Conservation (phyloP, 139 green algal species). For the Micractinium conductrix region DNA sequence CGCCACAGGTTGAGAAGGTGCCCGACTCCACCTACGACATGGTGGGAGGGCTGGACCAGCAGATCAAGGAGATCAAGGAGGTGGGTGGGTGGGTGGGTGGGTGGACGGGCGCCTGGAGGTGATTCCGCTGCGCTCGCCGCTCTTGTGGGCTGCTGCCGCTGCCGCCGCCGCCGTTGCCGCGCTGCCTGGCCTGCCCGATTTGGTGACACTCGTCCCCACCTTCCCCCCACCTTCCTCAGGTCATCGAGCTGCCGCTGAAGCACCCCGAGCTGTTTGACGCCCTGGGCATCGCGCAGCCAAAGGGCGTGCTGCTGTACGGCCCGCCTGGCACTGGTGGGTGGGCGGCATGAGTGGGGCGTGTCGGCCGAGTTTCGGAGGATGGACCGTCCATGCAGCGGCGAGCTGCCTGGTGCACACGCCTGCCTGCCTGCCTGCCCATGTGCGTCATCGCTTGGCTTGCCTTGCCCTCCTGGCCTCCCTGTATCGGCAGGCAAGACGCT, state of each 20-base stretch:
- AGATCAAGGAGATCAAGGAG: slow-evolving; percentile 99
- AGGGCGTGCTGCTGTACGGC: slow-evolving; percentile 94
- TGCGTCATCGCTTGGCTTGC: too few relatives aligned
- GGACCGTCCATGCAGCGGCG: too few relatives aligned
- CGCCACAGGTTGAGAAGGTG: slow-evolving; percentile 94
- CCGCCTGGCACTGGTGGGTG: slow-evolving; percentile 88
- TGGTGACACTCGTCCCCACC: too few relatives aligned
- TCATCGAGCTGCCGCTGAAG: slow-evolving; percentile 99
- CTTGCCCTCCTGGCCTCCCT: neutral
- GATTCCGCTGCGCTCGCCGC: neutral
- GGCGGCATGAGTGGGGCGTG: too few relatives aligned
- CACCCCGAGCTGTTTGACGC: slow-evolving; percentile 99
- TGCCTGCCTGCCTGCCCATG: too few relatives aligned
- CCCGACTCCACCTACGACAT: slow-evolving; percentile 99
- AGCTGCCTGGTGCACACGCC: neutral
- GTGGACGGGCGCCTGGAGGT: too few relatives aligned
- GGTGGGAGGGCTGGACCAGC: slow-evolving; percentile 98
- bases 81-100: too few relatives aligned
- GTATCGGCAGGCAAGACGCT: slow-evolving; percentile 84
- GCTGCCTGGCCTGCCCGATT: neutral
- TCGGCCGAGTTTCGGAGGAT: too few relatives aligned
- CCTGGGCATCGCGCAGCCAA: slow-evolving; percentile 98
- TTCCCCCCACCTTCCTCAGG: slow-evolving; percentile 53
- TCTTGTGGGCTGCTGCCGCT: neutral
- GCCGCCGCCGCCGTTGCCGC: too few relatives aligned